Conservation (phyloP, 768 basidiomycete species). For the Chalciporus pseudorubinellus region DNA sequence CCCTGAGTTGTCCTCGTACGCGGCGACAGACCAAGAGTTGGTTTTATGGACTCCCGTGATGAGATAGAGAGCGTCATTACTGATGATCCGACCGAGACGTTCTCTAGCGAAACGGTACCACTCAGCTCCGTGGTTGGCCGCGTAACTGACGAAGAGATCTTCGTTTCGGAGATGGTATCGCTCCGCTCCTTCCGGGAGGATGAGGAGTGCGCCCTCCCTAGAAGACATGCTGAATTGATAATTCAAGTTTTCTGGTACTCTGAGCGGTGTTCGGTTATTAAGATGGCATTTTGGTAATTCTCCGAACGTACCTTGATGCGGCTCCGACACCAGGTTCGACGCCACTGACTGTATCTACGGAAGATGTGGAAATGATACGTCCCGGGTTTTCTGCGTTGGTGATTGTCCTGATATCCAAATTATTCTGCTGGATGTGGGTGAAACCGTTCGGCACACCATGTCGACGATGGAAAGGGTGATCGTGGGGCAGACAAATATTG, state of each 20-base stretch:
- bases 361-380: constrained; percentile 5
- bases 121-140: constrained; percentile 12
- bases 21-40: constrained; percentile 28
- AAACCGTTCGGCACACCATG: constrained; percentile 27
- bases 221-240: constrained; percentile 14
- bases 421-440: constrained; percentile 12
- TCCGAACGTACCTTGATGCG: not conserved
- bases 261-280: not conserved
- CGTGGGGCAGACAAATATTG: constrained; percentile 33
- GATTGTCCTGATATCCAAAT: constrained; percentile 1
- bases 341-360: not conserved
- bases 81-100: constrained; percentile 9
- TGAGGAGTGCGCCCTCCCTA: constrained; percentile 29
- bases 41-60: constrained; percentile 18
- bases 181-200: constrained; percentile 32
- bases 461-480: constrained; percentile 19
- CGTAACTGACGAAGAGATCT: constrained; percentile 16
- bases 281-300: not conserved
- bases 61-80: constrained; percentile 19
- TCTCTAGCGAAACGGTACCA: constrained; percentile 30
- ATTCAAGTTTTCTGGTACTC: not conserved
- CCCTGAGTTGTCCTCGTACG: not conserved
- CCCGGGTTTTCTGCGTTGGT: not conserved
- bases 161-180: constrained; percentile 23
- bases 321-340: not conserved